Evolutionary conservation across 108 stramenopile genomes (phyloP).

Genomic region (Discostella stelligeroides): DNA sequence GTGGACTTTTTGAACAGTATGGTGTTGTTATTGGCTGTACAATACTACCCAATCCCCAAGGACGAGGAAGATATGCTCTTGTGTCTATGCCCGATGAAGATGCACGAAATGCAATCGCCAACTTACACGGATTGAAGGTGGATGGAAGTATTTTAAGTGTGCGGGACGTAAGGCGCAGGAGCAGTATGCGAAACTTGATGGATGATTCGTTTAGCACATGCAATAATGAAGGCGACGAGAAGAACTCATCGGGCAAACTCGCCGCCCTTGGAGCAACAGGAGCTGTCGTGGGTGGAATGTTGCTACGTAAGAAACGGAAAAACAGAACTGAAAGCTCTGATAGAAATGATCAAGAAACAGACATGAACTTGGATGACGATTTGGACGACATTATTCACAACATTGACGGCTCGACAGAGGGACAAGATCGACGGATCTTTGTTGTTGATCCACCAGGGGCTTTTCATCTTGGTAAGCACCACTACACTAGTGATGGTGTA

Average conservation of each 20-base stretch:
- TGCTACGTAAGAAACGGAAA: neutral
- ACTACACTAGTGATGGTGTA: conserved; percentile 47
- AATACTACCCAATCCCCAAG: conserved; percentile 26
- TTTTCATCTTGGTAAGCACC: conserved; percentile 43
- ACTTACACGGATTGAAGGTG: conserved; percentile 15
- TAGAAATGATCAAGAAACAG: conserved; percentile 9
- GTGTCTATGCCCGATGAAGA: conserved; percentile 41
- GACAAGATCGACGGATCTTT: conserved; percentile 2
- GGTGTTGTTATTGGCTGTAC: conserved; percentile 20
- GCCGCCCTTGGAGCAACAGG: neutral
- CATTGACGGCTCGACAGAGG: conserved; percentile 29
- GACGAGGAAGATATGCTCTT: conserved; percentile 40
- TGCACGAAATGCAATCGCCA: conserved; percentile 15
- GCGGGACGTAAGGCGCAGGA: conserved; percentile 14
- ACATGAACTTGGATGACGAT: conserved; percentile 21
- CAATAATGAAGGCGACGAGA: neutral
- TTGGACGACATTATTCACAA: conserved; percentile 36
- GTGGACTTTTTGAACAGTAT: conserved; percentile 43
- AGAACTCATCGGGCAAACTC: neutral
- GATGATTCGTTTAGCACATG: neutral
- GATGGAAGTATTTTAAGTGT: conserved; percentile 27
- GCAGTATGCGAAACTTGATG: conserved; percentile 5
- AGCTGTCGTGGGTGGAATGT: neutral
- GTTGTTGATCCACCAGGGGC: conserved; percentile 33
- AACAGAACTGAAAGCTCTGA: conserved; percentile 2